Evolutionary conservation across 2,329 filamentous ascomycete genomes (phyloP).

Genomic region (Metarhizium brunneum): DNA sequence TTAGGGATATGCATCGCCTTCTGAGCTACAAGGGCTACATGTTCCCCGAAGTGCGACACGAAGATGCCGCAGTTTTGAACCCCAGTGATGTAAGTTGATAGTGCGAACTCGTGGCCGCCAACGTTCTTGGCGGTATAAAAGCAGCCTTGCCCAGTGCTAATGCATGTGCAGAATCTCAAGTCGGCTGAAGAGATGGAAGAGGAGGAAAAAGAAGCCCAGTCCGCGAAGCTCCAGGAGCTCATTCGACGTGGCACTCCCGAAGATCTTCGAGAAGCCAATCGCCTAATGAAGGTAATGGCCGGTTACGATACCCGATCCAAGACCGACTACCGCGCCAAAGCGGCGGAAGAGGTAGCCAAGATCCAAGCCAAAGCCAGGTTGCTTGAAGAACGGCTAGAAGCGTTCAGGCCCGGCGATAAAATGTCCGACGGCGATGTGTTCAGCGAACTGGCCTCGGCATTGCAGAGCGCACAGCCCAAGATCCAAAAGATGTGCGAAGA

Average conservation of each 20-base stretch:
- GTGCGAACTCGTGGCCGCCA: not conserved
- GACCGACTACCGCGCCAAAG: slow-evolving; percentile 96
- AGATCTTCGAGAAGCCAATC: slow-evolving; percentile 92
- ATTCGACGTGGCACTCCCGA: slow-evolving; percentile 87
- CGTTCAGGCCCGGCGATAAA: slow-evolving; percentile 70
- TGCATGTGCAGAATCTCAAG: slow-evolving; percentile 63
- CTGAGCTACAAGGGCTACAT: slow-evolving; percentile 95
- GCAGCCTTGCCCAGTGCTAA: slow-evolving; percentile 17
- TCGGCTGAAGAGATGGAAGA: slow-evolving; percentile 98
- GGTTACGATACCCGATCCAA: slow-evolving; percentile 93
- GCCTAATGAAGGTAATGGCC: slow-evolving; percentile 98
- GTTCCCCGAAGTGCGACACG: slow-evolving; percentile 83
- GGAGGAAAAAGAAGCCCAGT: slow-evolving; percentile 88
- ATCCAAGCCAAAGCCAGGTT: slow-evolving; percentile 93
- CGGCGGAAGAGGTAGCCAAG: slow-evolving; percentile 86
- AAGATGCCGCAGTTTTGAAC: slow-evolving; percentile 94
- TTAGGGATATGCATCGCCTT: slow-evolving; percentile 93
- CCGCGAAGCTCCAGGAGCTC: slow-evolving; percentile 94
- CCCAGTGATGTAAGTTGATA: slow-evolving; percentile 79
- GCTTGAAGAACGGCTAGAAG: slow-evolving; percentile 84
- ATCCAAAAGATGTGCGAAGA: slow-evolving; percentile 99
- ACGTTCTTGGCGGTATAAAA: not conserved
- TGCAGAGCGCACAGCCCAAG: slow-evolving; percentile 93
- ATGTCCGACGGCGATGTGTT: slow-evolving; percentile 61
- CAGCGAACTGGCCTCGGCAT: slow-evolving; percentile 77